Conservation (phyloP, 768 basidiomycete genomes). For the Mycena crocata region DNA sequence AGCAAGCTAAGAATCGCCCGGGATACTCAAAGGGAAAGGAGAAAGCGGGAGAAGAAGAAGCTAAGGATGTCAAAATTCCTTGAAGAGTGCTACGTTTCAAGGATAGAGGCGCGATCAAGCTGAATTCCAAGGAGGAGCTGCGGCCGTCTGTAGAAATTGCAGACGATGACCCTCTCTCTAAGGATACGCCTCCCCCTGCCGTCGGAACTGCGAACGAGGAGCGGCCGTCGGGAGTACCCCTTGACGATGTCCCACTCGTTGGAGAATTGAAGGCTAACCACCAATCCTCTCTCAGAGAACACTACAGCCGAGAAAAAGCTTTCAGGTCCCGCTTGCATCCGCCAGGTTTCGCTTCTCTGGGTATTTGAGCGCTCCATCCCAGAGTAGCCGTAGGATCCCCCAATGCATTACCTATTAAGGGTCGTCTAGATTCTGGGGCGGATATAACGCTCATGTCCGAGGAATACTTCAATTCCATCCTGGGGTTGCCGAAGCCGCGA, state of each 20-base stretch:
- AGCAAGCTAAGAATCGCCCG: too few species aligned
- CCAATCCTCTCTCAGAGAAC: not conserved
- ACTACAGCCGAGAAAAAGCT: not conserved
- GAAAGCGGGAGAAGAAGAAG: too few species aligned
- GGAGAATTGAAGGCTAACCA: not conserved
- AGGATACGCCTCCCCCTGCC: too few species aligned
- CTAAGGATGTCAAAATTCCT: not conserved
- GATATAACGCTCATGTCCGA: conserved; percentile 23
- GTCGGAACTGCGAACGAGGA: too few species aligned
- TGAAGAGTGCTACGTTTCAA: not conserved
- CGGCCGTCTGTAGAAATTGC: too few species aligned
- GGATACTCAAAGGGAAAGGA: too few species aligned
- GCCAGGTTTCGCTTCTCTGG: not conserved
- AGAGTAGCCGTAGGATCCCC: not conserved
- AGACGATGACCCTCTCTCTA: too few species aligned
- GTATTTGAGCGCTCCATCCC: not conserved
- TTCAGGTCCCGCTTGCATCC: not conserved
- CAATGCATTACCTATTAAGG: not conserved
- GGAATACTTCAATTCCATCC: conserved; percentile 1
- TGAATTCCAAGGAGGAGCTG: too few species aligned
- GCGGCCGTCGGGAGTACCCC: not conserved
- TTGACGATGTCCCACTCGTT: not conserved
- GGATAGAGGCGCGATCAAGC: too few species aligned
- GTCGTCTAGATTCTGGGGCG: not conserved
- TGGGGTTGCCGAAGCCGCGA: not conserved